Base-by-base conservation (phyloP, 2,329 filamentous ascomycete species). In the Fusarium euwallaceae region DNA sequence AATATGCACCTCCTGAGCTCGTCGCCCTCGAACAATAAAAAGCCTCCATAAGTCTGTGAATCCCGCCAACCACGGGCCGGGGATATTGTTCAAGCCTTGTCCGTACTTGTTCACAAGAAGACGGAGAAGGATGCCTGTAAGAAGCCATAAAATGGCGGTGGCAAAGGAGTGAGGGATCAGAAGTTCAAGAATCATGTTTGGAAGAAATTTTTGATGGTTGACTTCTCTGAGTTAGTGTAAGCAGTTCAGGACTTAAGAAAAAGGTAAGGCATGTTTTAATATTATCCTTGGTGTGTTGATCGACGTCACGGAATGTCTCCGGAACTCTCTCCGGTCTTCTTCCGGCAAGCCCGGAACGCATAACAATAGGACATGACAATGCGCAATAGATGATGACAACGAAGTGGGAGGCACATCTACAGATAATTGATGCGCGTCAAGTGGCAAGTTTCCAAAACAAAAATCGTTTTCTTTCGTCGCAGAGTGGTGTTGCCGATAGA, bases 11-110 rank as follows among this genome's bases (percentile, higher is more conserved):
- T 70, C 67, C 17, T 72, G 70, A 14, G 70, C 67, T 51, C 60
- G 67, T 29, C 67, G 63, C 10, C 67, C 59, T 41, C 63, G 67
- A 17, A 70, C 67, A 10, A 72, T n/a, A 2, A 61, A 29, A 20
- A 72, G 63, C 6, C 70, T 41, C 70, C 70, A 67, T 53, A 72
- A 27, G 36, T 72, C 67, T 29, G 70, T 72, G 8, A 72, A 72
- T 1, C 70, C 59, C 9, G 63, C 63, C 1, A 67, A 4, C 67
- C 60, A 72, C 10, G 70, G 69, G 12, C 70, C 70, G 1, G 67
- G 67, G 11, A 72, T 14, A 0, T 36, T 29, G 27, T 69, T 69
- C 17, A 71, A 48, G 8, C 68, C 68, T 20, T n/a, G 51, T 39
- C 68, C 65, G 22, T 69, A 70, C 60, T 66, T 71, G 29, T 70